Evolutionary conservation across 2,329 filamentous ascomycete species (phyloP).

Genomic region (Pyricularia grisea): DNA sequence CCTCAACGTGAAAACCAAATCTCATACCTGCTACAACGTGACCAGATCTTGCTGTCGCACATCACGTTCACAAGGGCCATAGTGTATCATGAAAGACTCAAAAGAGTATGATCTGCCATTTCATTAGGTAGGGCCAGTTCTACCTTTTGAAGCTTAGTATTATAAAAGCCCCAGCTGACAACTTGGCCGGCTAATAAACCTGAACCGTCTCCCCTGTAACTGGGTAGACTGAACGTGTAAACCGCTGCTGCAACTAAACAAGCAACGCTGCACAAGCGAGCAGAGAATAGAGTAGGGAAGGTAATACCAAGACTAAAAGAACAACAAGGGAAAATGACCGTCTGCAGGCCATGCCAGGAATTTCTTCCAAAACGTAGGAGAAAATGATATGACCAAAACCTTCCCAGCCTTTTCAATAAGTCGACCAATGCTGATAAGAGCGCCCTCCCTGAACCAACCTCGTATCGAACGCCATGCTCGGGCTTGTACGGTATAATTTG

Average conservation of each 20-base stretch:
- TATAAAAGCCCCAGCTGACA: neutral
- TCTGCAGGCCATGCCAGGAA: neutral
- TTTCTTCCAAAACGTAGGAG: neutral
- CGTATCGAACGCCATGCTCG: neutral
- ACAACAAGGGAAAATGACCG: neutral
- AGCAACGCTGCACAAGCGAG: neutral
- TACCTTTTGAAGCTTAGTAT: neutral
- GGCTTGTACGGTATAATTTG: neutral
- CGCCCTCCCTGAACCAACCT: neutral
- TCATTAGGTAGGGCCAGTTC: neutral
- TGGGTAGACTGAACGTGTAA: neutral
- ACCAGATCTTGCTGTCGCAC: neutral
- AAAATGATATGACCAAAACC: neutral
- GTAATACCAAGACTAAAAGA: neutral
- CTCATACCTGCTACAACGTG: neutral
- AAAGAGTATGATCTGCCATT: neutral
- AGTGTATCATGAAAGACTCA: neutral
- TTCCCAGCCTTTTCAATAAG: neutral
- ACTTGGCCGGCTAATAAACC: neutral
- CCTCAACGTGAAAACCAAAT: neutral
- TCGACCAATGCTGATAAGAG: neutral
- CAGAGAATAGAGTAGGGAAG: neutral
- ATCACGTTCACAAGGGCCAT: neutral
- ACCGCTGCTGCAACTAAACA: neutral
- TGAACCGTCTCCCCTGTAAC: neutral